Evolutionary conservation across 768 basidiomycete species (phyloP).

Genomic region (Phylloporus arenicola): DNA sequence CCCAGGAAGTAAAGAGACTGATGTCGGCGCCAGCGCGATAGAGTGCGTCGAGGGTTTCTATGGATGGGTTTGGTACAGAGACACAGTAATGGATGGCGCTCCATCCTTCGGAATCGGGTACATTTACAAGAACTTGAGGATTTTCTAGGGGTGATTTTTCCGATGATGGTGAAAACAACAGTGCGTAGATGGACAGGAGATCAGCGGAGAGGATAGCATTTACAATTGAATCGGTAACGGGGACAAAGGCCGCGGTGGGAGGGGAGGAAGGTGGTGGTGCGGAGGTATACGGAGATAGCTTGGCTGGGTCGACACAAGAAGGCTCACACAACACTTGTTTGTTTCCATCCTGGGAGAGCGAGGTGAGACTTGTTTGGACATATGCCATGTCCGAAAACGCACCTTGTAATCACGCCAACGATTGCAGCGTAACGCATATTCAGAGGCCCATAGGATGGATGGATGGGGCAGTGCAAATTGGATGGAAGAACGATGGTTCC

Average conservation of each 20-base stretch:
- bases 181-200: conserved; percentile 45
- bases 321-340: conserved; percentile 25
- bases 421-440: conserved; percentile 55
- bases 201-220: conserved; percentile 48
- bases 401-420: conserved; percentile 60
- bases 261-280: conserved; percentile 24
- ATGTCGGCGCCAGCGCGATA: conserved; percentile 75
- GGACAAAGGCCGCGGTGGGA: conserved; percentile 31
- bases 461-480: conserved; percentile 64
- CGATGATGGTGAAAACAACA: conserved; percentile 47
- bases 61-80: conserved; percentile 48
- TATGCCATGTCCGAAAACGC: conserved; percentile 10
- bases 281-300: conserved; percentile 26
- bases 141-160: conserved; percentile 38
- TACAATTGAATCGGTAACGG: conserved; percentile 47
- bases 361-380: conserved; percentile 4
- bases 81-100: conserved; percentile 69
- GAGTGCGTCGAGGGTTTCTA: conserved; percentile 60
- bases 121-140: conserved; percentile 56
- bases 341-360: conserved; percentile 27
- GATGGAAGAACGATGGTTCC: conserved; percentile 65
- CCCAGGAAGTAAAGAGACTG: conserved; percentile 58
- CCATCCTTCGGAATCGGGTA: conserved; percentile 65
- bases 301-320: conserved; percentile 16
- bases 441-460: conserved; percentile 64